Conservation (phyloP, 306 rosid genomes). For the Fagus crenata region DNA sequence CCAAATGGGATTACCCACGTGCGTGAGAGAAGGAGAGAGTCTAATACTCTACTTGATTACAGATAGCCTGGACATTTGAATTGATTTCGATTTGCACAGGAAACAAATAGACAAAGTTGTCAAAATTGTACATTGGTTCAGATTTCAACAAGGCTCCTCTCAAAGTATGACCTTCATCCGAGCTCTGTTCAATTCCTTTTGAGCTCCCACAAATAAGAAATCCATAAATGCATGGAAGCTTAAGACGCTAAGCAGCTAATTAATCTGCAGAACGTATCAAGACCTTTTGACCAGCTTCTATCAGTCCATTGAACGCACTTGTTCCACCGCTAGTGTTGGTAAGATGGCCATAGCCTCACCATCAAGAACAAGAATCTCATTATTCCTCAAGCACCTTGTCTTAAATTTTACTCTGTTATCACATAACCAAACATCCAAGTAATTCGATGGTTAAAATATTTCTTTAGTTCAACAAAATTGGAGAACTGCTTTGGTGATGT, state of each 20-base stretch:
- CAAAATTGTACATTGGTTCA: neutral
- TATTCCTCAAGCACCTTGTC: conserved; percentile 71
- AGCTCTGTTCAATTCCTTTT: neutral
- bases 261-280: neutral
- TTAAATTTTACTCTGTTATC: conserved; percentile 69
- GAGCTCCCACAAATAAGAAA: neutral
- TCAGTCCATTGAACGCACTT: conserved; percentile 7
- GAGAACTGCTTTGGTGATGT: conserved; percentile 1
- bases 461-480: neutral
- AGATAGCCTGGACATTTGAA: neutral
- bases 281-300: conserved; percentile 8
- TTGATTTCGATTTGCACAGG: neutral
- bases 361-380: conserved; percentile 55
- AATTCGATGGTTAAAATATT: conserved; percentile 20
- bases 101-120: too few species aligned
- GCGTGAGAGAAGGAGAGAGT: too few species aligned
- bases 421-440: conserved; percentile 21
- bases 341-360: conserved; percentile 80
- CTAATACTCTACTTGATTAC: neutral
- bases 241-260: neutral
- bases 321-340: conserved; percentile 49
- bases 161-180: neutral
- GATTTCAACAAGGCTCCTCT: neutral
- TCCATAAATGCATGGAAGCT: neutral
- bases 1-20: too few species aligned